A percentile compares a stretch with the other conserved stretches of the same genome.
Evolutionary conservation across 805 yeast genomes (phyloP).

Genomic region (Kluyveromyces siamensis): DNA sequence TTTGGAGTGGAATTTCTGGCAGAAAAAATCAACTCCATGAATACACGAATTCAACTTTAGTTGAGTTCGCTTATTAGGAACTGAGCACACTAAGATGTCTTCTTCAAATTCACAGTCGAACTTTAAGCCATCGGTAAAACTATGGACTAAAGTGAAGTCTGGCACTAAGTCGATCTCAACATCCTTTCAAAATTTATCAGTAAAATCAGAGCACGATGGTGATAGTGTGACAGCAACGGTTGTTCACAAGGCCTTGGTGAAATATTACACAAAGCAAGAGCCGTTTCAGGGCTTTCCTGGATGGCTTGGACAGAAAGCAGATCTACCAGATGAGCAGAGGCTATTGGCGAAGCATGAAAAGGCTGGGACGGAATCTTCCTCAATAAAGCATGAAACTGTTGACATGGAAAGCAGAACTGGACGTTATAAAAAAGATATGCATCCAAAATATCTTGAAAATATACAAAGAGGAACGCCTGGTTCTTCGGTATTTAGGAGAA

Average conservation of each 20-base stretch:
- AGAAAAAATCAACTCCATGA: no score
- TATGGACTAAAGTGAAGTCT: conserved; percentile 26
- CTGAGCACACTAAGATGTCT: neutral
- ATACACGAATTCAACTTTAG: no score
- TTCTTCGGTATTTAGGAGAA: neutral
- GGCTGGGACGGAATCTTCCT: neutral
- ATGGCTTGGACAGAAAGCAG: conserved; percentile 30
- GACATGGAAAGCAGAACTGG: no score
- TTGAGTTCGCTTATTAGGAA: no score
- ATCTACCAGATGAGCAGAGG: conserved; percentile 26
- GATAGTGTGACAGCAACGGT: conserved; percentile 34
- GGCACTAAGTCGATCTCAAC: conserved; percentile 25
- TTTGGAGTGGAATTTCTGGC: no score
- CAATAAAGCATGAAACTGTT: neutral
- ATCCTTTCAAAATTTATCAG: conserved; percentile 19
- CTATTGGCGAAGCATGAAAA: conserved; percentile 19
- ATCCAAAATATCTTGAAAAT: neutral
- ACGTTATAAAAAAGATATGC: neutral
- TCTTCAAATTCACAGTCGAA: neutral
- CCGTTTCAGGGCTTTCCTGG: conserved; percentile 30
- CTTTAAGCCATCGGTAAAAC: neutral
- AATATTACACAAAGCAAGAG: conserved; percentile 29
- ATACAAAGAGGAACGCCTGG: conserved; percentile 1
- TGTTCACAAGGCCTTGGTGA: conserved; percentile 36
- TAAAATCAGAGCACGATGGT: conserved; percentile 34